Base-by-base conservation (phyloP, 345 rosid species). In the Acer saccharum region DNA sequence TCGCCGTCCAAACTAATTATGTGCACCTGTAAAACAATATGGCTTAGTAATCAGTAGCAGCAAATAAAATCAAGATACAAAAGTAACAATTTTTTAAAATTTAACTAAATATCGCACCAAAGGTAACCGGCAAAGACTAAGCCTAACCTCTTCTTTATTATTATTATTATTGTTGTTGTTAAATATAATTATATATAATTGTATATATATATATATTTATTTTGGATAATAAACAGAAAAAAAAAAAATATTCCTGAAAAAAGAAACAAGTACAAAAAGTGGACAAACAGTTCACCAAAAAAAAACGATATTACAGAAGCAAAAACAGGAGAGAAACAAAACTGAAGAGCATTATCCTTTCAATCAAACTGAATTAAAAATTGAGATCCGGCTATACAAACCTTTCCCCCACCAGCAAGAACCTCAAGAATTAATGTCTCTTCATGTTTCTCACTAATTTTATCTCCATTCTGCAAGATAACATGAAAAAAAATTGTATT, bases 361-460 rank as follows among this genome's bases (percentile, higher is more conserved):
- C 27, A n/a, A 60, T 60, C 27, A 60, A 60, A 3, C 10, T 20
- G 27, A 20, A 6, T 54, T 60, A n/a, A n/a, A 60, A n/a, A 21
- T 10, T 5, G 64, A 60, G 64, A 20, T 60, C 29, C 41, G 75
- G 74, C 55, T 65, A 72, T 50, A 84, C 97, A 76, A 84, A 95
- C 98, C 98, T 95, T 93, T 88, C 93, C 98, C 63, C 98, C 98
- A 61, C 88, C 82, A 79, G 97, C 97, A 86, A 88, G 92, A 84
- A 93, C 88, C 84, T 95, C 90, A 68, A 93, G 84, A 86, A 95
- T 87, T 61, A 91, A 80, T 64, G 71, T 83, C 88, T 95, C 98
- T 81, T 90, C 95, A 76, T 29, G 77, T 85, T 83, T 74, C 78
- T 83, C 80, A 23, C 82, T 88, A 69, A 78, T 76, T 52, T 74